These are phyloP conservation scores for Russula emetica DNA, from an alignment of 768 basidiomycete species.

Conservation along the genomic window DNA sequence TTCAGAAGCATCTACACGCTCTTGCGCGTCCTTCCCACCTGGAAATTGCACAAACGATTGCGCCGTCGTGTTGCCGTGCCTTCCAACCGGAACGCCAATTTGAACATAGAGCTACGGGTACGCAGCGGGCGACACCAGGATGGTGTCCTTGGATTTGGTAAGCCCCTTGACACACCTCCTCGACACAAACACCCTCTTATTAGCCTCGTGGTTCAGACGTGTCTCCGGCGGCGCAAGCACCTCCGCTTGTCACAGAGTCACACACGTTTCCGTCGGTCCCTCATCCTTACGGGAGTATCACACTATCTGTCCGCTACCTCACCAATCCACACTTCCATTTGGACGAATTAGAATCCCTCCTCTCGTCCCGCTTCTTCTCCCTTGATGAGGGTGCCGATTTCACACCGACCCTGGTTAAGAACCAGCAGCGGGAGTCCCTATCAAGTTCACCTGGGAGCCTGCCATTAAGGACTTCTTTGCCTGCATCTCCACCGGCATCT, in stretches of 20 bases:
- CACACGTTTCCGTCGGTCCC: conserved; percentile 64
- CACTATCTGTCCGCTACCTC: conserved; percentile 61
- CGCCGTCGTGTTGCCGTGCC: conserved; percentile 37
- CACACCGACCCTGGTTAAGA: conserved; percentile 66
- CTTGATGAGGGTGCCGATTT: conserved; percentile 63
- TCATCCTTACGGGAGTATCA: conserved; percentile 63
- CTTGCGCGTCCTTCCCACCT: conserved; percentile 68
- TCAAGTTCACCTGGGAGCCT: conserved; percentile 42
- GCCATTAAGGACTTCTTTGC: conserved; percentile 41
- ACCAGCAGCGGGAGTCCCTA: conserved; percentile 55
- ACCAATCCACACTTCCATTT: conserved; percentile 64
- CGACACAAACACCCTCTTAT: conserved; percentile 21
- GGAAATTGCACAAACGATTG: conserved; percentile 65
- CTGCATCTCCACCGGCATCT: conserved; percentile 42
- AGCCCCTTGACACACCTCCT: conserved; percentile 24
- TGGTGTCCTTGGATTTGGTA: conserved; percentile 40
- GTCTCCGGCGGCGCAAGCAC: conserved; percentile 38
- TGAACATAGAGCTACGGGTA: conserved; percentile 49
- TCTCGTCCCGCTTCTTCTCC: conserved; percentile 69
- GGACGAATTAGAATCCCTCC: conserved; percentile 70
- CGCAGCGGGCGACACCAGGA: conserved; percentile 29
- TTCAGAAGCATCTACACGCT: conserved; percentile 75
- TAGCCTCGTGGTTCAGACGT: conserved; percentile 34
- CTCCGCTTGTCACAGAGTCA: conserved; percentile 46
- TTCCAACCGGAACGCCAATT: conserved; percentile 40